Evolutionary conservation across 140 eudicot species (phyloP), one percentile per base, ranked within the genome.

Genomic region (Ambrosia hybrid): DNA sequence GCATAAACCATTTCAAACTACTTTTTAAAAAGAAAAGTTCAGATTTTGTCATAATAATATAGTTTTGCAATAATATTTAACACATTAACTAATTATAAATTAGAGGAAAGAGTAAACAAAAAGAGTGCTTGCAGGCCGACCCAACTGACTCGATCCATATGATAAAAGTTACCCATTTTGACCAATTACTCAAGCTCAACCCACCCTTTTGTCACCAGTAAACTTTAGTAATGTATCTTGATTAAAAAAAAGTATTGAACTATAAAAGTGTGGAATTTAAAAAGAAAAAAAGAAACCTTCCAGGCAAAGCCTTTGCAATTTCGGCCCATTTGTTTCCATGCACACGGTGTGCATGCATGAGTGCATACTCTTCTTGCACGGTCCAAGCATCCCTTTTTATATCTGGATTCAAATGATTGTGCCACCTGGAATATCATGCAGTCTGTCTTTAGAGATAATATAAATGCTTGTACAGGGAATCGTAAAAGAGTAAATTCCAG

Each of bases 271-370:
- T 30, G 34, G 34, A 30, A 30, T 30, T 30, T 30, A 30, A 30
- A 30, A 30, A 30, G 34, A n/a, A 66, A 5, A 61, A 64, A 8
- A 21, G 60, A 33, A 78, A 86, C 94, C 96, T 89, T 80, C 98
- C 96, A 46, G 97, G 96, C 34, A 94, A 80, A 33, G 85, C 86
- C 78, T 86, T 94, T 15, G 99, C 96, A 48, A 94, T 84, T 82
- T 94, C 97, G 65, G 99, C 99, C 99, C 99, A 94, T 85, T 83
- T 94, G 79, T 94, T 94, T 65, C 99, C 99, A 83, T 84, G 80
- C 53, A 73, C 57, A 56, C 85, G 88, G 63, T 91, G 99, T 61
- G 99, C 99, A 78, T 85, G 83, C 83, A 94, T 85, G 71, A 94
- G 92, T 76, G 86, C 89, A 49, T 80, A 76, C 68, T 94, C 99